Evolutionary conservation across 139 green algal genomes (phyloP).

Genomic region (Haematococcus lacustris): DNA sequence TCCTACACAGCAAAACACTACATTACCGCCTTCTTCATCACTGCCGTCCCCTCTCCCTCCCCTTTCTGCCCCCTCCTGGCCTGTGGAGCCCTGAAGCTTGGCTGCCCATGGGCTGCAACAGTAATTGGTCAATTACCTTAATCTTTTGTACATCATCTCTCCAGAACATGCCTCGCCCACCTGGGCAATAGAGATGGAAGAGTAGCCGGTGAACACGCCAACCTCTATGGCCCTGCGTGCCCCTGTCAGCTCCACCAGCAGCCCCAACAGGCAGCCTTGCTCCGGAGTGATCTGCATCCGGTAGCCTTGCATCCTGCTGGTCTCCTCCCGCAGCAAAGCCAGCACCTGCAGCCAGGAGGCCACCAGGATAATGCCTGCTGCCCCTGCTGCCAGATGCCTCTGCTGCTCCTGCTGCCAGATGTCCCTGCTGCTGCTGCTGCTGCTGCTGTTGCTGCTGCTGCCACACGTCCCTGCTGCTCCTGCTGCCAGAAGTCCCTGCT

Average conservation of each 20-base stretch:
- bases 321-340: constrained; percentile 49
- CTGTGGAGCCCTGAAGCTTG: not conserved
- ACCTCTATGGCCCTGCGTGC: constrained; percentile 53
- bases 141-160: not conserved
- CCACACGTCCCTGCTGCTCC: too few relatives aligned
- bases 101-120: not conserved
- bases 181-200: constrained; percentile 59
- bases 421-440: too few relatives aligned
- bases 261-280: constrained; percentile 67
- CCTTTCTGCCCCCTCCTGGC: not conserved
- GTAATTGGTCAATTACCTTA: not conserved
- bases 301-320: constrained; percentile 35
- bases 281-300: constrained; percentile 77
- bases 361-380: too few relatives aligned
- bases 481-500: too few relatives aligned
- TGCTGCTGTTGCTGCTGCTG: too few relatives aligned
- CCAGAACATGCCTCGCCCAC: constrained; percentile 19
- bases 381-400: too few relatives aligned
- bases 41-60: too few relatives aligned
- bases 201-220: constrained; percentile 88
- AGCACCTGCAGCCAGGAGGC: constrained; percentile 48
- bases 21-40: too few relatives aligned
- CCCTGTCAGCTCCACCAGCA: constrained; percentile 60
- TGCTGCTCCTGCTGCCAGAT: too few relatives aligned
- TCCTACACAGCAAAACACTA: too few relatives aligned